Evolutionary conservation across 2,329 filamentous ascomycete species (phyloP).

Genomic region (Daldinia sp.): DNA sequence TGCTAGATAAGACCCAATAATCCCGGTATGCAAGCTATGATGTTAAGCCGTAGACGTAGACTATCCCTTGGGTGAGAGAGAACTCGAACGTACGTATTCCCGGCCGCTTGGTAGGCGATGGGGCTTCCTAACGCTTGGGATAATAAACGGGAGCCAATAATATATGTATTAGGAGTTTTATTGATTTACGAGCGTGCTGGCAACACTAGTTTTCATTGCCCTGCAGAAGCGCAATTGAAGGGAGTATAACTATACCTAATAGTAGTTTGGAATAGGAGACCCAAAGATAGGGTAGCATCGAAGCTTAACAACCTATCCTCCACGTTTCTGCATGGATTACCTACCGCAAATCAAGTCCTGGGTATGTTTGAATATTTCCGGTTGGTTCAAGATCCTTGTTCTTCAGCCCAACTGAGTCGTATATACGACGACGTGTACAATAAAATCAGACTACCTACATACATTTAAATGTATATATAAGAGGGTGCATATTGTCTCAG

Average conservation of each 20-base stretch:
- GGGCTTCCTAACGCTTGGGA: neutral
- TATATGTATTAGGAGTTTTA: neutral
- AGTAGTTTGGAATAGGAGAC: slow-evolving; percentile 11
- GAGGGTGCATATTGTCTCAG: neutral
- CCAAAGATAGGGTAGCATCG: slow-evolving; percentile 19
- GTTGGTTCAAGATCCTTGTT: slow-evolving; percentile 29
- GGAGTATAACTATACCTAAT: too few species aligned
- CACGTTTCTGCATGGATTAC: slow-evolving; percentile 37
- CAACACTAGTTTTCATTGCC: slow-evolving; percentile 4
- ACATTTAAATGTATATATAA: neutral
- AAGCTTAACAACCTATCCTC: slow-evolving; percentile 29
- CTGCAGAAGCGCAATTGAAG: slow-evolving; percentile 8
- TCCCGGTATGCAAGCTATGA: neutral
- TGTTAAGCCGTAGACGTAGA: neutral
- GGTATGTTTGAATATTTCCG: slow-evolving; percentile 35
- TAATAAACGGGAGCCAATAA: neutral
- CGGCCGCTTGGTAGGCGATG: neutral
- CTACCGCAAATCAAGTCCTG: slow-evolving; percentile 24
- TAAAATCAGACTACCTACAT: slow-evolving; percentile 13
- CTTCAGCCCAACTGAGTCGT: slow-evolving; percentile 20
- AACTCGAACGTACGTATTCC: neutral
- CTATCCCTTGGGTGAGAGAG: neutral
- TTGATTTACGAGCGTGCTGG: neutral
- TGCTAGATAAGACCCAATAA: neutral
- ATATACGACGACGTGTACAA: slow-evolving; percentile 2